Evolutionary conservation across 164 flowering plant genomes (phyloP), one percentile per base, ranked within the genome.

Genomic region (Piper longum): DNA sequence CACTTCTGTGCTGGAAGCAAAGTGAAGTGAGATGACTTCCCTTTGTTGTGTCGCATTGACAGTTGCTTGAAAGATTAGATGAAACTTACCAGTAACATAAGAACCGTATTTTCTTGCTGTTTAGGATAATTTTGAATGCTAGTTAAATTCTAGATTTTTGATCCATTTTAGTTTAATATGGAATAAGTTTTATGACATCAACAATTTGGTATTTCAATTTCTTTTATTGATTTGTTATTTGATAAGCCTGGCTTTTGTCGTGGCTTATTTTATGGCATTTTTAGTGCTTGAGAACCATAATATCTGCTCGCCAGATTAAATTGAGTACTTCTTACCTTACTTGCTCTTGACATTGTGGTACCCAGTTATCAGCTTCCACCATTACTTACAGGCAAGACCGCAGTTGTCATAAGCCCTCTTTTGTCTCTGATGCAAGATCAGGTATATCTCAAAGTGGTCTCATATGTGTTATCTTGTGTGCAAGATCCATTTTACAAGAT

Each of bases 351-450:
- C 12, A 41, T 60, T 8, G 12, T 69, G 57, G 56, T 43, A 54
- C 67, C 39, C 75, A 83, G 88, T 74, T 83, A 84, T 64, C 88
- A 84, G 71, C 70, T 84, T 62, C 88, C 88, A 60, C 83, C 88
- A 1, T 64, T 84, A 72, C 61, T 82, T 54, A 60, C 73, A 1
- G 73, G 72, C 39, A 82, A 79, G 74, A 78, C 84, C 48, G 85
- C 79, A 39, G 57, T 84, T 4, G 81, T 84, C 4, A 74, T 84
- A 60, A 84, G 88, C 72, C 88, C 88, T 54, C 80, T 84, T 26
- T 61, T 84, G 62, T 77, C 85, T 36, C 61, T 84, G 67, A 82
- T 84, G 88, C 88, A 82, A 70, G 85, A 84, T 70, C 88, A 81
- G 85, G 88, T 83, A 57, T 48, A 54, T 39, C 12, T 16, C 7